Percentiles rank a stretch among this genome's conserved stretches.
Evolutionary conservation across 768 basidiomycete species (phyloP).

Genomic region (Mycena galopus): DNA sequence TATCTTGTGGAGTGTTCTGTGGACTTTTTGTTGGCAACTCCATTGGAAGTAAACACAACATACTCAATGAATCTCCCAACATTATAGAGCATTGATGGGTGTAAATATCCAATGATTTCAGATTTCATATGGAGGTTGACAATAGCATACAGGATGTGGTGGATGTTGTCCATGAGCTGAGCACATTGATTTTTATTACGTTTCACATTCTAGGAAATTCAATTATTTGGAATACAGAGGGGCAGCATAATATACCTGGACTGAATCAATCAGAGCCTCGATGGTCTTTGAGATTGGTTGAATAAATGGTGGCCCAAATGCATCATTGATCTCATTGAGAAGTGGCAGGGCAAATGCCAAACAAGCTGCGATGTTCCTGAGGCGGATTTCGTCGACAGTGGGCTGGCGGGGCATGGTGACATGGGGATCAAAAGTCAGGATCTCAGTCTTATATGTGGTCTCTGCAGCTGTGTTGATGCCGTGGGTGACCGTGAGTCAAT

Average conservation of each 20-base stretch:
- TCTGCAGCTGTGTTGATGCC: too few relatives aligned
- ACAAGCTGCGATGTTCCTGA: background rate
- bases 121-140: background rate
- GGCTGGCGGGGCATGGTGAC: background rate
- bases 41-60: background rate
- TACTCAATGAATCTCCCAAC: background rate
- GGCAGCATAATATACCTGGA: background rate
- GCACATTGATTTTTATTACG: background rate
- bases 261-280: background rate
- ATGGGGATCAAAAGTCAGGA: too few relatives aligned
- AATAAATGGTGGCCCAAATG: background rate
- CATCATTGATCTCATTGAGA: background rate
- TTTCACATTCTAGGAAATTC: background rate
- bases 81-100: background rate
- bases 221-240: background rate
- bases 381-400: background rate
- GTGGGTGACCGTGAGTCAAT: too few relatives aligned
- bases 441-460: too few relatives aligned
- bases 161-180: slow-evolving; percentile 11
- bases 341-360: background rate
- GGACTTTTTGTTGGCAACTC: too few relatives aligned
- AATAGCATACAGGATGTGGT: background rate
- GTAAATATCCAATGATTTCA: background rate
- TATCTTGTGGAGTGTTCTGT: background rate
- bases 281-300: background rate